Conservation (phyloP, 1,139 yeast species). For the Pichia sp. region DNA sequence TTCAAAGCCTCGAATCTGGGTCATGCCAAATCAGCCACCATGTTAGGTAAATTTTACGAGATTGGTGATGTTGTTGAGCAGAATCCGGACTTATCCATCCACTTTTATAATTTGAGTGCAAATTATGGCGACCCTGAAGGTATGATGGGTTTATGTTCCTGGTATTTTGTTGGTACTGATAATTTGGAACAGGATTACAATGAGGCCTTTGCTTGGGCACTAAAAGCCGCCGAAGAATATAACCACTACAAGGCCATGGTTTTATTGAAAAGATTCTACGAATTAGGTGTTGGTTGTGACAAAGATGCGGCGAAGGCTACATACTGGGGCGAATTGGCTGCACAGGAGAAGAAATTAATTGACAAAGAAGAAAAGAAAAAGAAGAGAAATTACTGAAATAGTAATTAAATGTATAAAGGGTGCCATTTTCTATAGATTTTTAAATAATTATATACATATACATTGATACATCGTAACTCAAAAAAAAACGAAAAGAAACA, state of each 20-base stretch:
- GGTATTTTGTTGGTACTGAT: conserved; percentile 90
- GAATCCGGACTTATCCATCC: conserved; percentile 80
- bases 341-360: neutral
- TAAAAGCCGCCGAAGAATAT: conserved; percentile 69
- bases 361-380: neutral
- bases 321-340: conserved; percentile 49
- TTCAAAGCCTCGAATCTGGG: conserved; percentile 88
- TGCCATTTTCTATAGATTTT: too few species aligned
- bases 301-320: conserved; percentile 50
- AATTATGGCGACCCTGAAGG: conserved; percentile 80
- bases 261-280: conserved; percentile 78
- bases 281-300: conserved; percentile 81
- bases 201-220: conserved; percentile 95
- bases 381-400: neutral
- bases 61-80: conserved; percentile 71
- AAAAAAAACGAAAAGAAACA: neutral
- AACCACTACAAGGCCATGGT: conserved; percentile 71
- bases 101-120: conserved; percentile 90
- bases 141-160: conserved; percentile 92
- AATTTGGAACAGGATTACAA: conserved; percentile 68
- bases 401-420: neutral
- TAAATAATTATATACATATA: too few species aligned
- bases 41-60: conserved; percentile 80
- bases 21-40: conserved; percentile 69
- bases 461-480: too few species aligned